Conservation (phyloP, 2,329 filamentous ascomycete genomes). For the Geosmithia morbida region DNA sequence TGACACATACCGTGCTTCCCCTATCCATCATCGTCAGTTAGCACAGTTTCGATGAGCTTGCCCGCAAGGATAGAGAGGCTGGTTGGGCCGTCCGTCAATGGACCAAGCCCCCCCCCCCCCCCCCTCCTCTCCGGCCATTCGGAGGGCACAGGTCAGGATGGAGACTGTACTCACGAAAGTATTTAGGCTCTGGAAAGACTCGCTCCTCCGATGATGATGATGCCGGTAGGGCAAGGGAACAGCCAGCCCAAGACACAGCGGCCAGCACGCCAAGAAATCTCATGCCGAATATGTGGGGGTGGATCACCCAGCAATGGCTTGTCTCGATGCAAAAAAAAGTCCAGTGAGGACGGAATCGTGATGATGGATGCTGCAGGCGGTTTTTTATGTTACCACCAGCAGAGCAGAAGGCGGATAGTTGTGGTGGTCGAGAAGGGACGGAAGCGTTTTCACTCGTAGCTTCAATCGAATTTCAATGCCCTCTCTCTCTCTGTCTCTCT, state of each 20-base stretch:
- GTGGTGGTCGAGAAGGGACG: too few species aligned
- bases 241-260: not conserved
- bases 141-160: too few species aligned
- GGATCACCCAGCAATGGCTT: not conserved
- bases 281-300: not conserved
- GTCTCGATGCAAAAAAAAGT: too few species aligned
- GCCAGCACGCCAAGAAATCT: not conserved
- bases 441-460: too few species aligned
- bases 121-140: too few species aligned
- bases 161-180: constrained; percentile 7
- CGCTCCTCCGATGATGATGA: not conserved
- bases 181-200: constrained; percentile 7
- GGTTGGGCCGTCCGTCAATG: not conserved
- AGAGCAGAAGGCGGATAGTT: too few species aligned
- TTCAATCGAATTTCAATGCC: too few species aligned
- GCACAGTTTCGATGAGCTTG: not conserved
- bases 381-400: too few species aligned
- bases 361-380: too few species aligned
- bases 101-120: too few species aligned
- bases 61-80: not conserved
- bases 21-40: not conserved
- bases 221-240: not conserved
- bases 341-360: too few species aligned
- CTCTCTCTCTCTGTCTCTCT: too few species aligned
- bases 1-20: not conserved